Base-by-base conservation (phyloP, 306 rosid genomes). In the Vachellia collinsii region DNA sequence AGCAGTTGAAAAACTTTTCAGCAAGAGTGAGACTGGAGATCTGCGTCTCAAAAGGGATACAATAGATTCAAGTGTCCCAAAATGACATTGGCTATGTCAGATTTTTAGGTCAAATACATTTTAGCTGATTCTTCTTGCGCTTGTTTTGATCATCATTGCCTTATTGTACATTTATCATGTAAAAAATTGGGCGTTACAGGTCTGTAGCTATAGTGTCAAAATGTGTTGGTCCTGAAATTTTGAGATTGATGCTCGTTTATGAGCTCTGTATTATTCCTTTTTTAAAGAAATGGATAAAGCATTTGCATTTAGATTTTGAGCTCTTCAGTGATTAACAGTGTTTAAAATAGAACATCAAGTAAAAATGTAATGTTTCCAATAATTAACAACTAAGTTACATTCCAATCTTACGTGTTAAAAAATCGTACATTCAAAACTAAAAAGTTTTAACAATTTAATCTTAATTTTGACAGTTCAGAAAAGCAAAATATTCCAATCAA, bases 1-100 rank as follows among this genome's bases (percentile, higher is more conserved):
- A n/a, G n/a, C n/a, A n/a, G 94, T 93, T 44, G 83, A 90, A 83
- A 84, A 85, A 83, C 91, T 91, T 34, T 82, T 90, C n/a, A 83
- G 85, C 83, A 86, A 82, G 76, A 83, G 44, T 11, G 71, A 79
- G 17, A 51, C 86, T 0, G 91, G 83, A 48, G 87, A 83, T 56
- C 50, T 79, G 59, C 81, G 17, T 58, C 65, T 70, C 25, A 80
- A 77, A 48, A 77, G 73, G 17, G 87, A 89, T 25, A 34, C 75
- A 56, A 20, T 34, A 56, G 63, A 56, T 22, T 8, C 63, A 72
- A 34, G 42, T 81, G 73, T 66, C 54, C 37, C 87, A 23, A 62
- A 81, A 80, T 90, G 50, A 83, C 80, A 74, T 34, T n/a, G 74
- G 16, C 5, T 29, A 4, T 46, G n/a, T 8, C 8, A 41, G 58